phyloP scores from a whole-genome alignment of 2,329 filamentous ascomycete species.

The Neurospora sp. region DNA sequence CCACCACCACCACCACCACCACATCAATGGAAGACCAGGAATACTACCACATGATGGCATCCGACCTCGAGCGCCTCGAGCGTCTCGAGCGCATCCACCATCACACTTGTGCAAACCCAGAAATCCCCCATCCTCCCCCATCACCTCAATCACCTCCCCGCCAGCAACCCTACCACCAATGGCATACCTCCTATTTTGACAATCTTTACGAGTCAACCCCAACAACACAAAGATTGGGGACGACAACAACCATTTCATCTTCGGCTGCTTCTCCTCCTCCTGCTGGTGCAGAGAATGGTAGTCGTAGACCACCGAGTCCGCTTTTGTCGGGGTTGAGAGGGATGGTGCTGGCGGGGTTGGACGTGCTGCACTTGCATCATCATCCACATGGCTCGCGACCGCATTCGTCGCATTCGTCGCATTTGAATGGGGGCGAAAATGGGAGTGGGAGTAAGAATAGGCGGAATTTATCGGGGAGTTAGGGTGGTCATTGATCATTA shows the following conservation, averaged over 20 bases:
- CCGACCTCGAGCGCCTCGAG: constrained; percentile 13
- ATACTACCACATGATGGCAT: constrained; percentile 15
- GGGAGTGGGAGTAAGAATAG: background rate
- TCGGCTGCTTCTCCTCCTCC: background rate
- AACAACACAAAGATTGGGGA: background rate
- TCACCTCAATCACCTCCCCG: background rate
- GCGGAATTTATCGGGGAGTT: background rate
- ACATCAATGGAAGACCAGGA: constrained; percentile 14
- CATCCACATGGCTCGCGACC: background rate
- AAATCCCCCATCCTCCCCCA: background rate
- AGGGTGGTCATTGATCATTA: background rate
- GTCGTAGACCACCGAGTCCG: constrained; percentile 10
- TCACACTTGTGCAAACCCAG: background rate
- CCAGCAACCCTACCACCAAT: background rate
- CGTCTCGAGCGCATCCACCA: constrained; percentile 12
- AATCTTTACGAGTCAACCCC: too few species aligned
- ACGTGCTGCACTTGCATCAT: background rate
- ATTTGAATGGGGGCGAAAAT: background rate
- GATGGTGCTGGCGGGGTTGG: background rate
- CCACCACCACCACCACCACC: background rate
- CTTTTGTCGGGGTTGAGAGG: background rate
- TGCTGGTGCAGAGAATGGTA: background rate
- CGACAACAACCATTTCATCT: background rate
- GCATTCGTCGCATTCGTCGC: background rate
- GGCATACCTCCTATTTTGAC: background rate